Percentiles rank a stretch among this genome's conserved stretches.
Conservation (phyloP, 208 protist genomes). For the Crithidia fasciculata region DNA sequence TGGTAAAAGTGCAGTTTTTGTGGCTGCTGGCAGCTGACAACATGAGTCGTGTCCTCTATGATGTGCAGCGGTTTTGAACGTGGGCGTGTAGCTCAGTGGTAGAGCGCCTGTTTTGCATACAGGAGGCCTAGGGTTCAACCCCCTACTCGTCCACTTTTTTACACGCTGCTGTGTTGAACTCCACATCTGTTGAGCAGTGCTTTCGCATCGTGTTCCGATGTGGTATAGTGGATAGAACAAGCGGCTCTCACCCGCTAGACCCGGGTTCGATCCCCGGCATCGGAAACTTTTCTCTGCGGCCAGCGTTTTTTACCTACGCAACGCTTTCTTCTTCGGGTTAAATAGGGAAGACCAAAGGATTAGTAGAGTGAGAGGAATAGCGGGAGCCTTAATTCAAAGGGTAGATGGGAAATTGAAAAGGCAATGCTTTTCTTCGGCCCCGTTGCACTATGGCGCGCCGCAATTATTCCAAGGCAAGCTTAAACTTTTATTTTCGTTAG, state of each 20-base stretch:
- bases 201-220: slow-evolving; percentile 51
- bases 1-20: neutral
- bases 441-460: too few relatives aligned
- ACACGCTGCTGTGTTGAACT: neutral
- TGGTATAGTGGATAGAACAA: slow-evolving; percentile 95
- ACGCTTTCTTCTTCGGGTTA: neutral
- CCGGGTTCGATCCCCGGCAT: slow-evolving; percentile 94
- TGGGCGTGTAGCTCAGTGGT: slow-evolving; percentile 89
- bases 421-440: too few relatives aligned
- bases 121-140: slow-evolving; percentile 88
- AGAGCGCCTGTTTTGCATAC: slow-evolving; percentile 90
- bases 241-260: slow-evolving; percentile 94
- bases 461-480: too few relatives aligned
- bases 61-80: neutral
- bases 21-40: too few relatives aligned
- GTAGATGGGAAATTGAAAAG: too few relatives aligned
- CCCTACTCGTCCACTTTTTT: slow-evolving; percentile 79
- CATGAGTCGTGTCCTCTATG: neutral
- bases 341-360: neutral
- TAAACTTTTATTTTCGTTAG: too few relatives aligned
- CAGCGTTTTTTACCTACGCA: neutral
- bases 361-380: too few relatives aligned
- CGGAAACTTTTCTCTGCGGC: slow-evolving; percentile 63
- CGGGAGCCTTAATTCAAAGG: too few relatives aligned
- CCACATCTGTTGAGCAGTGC: neutral